Percentiles rank a stretch among this genome's conserved stretches.
phyloP scores from a whole-genome alignment of 2,329 filamentous ascomycete species.

The Hypoxylon sp. region DNA sequence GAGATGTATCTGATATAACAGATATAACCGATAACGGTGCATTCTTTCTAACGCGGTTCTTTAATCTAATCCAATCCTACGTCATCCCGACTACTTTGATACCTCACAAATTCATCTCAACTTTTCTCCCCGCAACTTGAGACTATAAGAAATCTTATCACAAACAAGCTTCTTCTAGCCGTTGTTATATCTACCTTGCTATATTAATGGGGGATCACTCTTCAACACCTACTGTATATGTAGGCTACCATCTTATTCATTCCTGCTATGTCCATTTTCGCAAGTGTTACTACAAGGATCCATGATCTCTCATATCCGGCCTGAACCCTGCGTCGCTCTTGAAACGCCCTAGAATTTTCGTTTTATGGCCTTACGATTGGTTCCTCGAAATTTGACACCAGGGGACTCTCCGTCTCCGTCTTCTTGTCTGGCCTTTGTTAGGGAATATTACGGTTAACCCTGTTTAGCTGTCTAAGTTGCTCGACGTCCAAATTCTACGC shows the following conservation, averaged over 20 bases:
- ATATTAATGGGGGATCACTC: not conserved
- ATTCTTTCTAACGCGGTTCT: too few relatives aligned
- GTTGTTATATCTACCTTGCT: not conserved
- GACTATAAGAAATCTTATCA: conserved; percentile 21
- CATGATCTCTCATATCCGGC: conserved; percentile 19
- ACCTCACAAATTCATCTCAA: conserved; percentile 2
- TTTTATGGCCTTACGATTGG: conserved; percentile 31
- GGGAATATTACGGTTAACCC: conserved; percentile 22
- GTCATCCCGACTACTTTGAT: not conserved
- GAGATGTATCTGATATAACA: too few relatives aligned
- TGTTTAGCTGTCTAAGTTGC: conserved; percentile 10
- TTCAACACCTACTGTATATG: conserved; percentile 2
- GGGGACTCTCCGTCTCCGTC: conserved; percentile 2
- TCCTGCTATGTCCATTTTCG: conserved; percentile 11
- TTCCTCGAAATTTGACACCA: conserved; percentile 27
- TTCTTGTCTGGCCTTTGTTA: conserved; percentile 30
- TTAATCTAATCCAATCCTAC: too few relatives aligned
- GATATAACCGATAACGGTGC: too few relatives aligned
- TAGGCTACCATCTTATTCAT: conserved; percentile 16
- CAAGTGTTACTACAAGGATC: conserved; percentile 17
- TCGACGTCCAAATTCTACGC: not conserved
- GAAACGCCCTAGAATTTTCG: conserved; percentile 36
- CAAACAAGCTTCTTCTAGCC: conserved; percentile 37
- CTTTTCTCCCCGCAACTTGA: conserved; percentile 16
- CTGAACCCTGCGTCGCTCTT: conserved; percentile 42